A percentile compares a stretch with the other conserved stretches of the same genome.
Evolutionary conservation across 495 filamentous ascomycete species (phyloP).

Genomic region (Penicillium robsamsonii): DNA sequence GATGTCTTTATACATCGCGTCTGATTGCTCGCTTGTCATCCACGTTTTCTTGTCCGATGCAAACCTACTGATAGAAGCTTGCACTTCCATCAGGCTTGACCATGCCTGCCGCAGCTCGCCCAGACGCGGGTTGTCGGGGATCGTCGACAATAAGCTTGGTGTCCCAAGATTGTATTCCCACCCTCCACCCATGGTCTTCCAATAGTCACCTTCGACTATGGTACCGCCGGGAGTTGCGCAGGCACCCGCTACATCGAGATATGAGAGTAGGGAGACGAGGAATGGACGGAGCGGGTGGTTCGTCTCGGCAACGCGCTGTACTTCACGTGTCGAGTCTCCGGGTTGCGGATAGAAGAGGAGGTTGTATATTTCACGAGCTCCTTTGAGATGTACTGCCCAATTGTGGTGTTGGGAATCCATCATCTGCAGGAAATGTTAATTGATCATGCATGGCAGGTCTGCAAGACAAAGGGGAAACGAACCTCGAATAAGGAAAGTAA

Average conservation of each 20-base stretch:
- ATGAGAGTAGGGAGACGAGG: constrained; percentile 41
- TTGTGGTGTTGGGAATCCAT: constrained; percentile 47
- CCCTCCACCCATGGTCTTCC: constrained; percentile 39
- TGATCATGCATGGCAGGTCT: background rate
- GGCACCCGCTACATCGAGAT: constrained; percentile 43
- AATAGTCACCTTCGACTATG: constrained; percentile 41
- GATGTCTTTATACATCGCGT: constrained; percentile 34
- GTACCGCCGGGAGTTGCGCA: constrained; percentile 42
- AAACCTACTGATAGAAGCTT: constrained; percentile 38
- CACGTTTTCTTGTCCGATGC: constrained; percentile 35
- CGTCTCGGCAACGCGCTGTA: constrained; percentile 32
- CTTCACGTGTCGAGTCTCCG: constrained; percentile 28
- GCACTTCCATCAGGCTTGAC: constrained; percentile 44
- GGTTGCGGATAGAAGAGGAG: constrained; percentile 34
- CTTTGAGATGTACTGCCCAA: constrained; percentile 43
- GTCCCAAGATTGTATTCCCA: constrained; percentile 45
- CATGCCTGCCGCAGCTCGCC: constrained; percentile 36
- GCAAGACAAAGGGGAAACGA: constrained; percentile 4
- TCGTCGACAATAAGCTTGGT: constrained; percentile 29
- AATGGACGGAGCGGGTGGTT: constrained; percentile 41
- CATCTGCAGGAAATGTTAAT: constrained; percentile 29
- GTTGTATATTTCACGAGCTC: constrained; percentile 43
- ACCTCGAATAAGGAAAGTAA: constrained; percentile 44
- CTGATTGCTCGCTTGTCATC: constrained; percentile 36
- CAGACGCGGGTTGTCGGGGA: constrained; percentile 29